phyloP scores from a whole-genome alignment of 2,329 filamentous ascomycete genomes.

The Truncatella angustata region DNA sequence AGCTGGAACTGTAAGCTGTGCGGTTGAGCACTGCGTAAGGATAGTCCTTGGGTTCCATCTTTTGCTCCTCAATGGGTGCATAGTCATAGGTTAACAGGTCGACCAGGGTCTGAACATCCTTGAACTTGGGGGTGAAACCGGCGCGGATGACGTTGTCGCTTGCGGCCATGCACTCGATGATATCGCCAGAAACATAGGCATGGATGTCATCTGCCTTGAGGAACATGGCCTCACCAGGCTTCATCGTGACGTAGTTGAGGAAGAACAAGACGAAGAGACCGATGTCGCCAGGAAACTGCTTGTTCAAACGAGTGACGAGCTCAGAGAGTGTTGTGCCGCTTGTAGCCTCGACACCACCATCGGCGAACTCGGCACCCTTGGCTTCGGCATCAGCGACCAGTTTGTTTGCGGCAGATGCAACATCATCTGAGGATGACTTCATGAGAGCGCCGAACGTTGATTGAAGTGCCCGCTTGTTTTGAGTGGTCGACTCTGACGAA shows the following conservation, averaged over 20 bases:
- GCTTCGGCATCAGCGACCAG: slow-evolving; percentile 70
- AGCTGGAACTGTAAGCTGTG: slow-evolving; percentile 75
- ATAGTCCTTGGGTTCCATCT: slow-evolving; percentile 84
- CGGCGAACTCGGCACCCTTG: slow-evolving; percentile 72
- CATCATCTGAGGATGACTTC: slow-evolving; percentile 66
- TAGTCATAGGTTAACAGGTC: slow-evolving; percentile 94
- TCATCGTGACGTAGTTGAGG: slow-evolving; percentile 88
- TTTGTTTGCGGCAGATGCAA: slow-evolving; percentile 63
- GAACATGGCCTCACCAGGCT: slow-evolving; percentile 92
- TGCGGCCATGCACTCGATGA: slow-evolving; percentile 98
- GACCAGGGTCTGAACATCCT: slow-evolving; percentile 86
- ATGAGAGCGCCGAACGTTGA: slow-evolving; percentile 77
- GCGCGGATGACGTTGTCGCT: slow-evolving; percentile 99
- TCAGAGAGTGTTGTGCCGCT: slow-evolving; percentile 69
- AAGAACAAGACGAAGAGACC: slow-evolving; percentile 96
- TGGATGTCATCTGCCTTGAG: slow-evolving; percentile 96
- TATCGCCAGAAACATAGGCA: slow-evolving; percentile 88
- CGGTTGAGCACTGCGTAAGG: slow-evolving; percentile 81
- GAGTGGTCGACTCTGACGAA: slow-evolving; percentile 32
- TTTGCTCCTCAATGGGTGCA: slow-evolving; percentile 90
- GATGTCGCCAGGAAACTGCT: slow-evolving; percentile 85
- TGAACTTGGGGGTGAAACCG: slow-evolving; percentile 97
- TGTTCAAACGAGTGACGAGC: slow-evolving; percentile 73
- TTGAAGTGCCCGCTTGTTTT: slow-evolving; percentile 78
- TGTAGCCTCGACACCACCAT: slow-evolving; percentile 66